phyloP scores from a whole-genome alignment of 352 stramenopile species.

The Pythium guiyangense region DNA sequence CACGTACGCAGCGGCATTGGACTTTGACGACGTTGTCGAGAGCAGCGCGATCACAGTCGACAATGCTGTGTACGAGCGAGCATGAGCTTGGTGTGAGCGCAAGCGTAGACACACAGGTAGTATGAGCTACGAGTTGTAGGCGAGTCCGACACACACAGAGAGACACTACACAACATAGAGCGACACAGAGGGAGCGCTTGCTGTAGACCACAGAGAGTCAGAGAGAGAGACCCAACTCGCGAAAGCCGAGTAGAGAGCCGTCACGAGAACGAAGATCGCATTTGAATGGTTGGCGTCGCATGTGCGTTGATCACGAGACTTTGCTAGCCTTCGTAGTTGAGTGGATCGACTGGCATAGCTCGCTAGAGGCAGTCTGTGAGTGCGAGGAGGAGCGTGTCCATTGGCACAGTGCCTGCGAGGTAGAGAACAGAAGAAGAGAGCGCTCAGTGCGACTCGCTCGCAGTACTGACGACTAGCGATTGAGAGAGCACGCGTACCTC shows the following conservation, averaged over 20 bases:
- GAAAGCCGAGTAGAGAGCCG: too few species aligned
- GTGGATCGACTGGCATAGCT: not conserved
- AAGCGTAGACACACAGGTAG: too few species aligned
- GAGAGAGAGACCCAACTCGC: too few species aligned
- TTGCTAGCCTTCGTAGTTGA: not conserved
- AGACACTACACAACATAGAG: too few species aligned
- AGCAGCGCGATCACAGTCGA: conserved; percentile 7
- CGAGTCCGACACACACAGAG: too few species aligned
- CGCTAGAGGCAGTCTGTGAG: conserved; percentile 15
- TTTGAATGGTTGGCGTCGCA: too few species aligned
- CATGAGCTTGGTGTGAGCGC: conserved; percentile 3
- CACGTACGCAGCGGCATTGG: conserved; percentile 4
- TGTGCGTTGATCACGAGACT: not conserved
- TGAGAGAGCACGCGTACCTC: conserved; percentile 17
- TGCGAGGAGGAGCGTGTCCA: conserved; percentile 30
- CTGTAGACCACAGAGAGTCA: too few species aligned
- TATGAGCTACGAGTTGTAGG: too few species aligned
- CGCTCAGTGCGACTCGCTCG: too few species aligned
- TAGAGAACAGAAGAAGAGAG: not conserved
- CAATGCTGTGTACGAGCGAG: conserved; percentile 21
- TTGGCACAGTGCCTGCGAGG: conserved; percentile 26
- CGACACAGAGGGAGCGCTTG: too few species aligned
- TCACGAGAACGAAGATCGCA: too few species aligned
- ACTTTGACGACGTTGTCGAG: conserved; percentile 10
- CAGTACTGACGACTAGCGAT: not conserved